Evolutionary conservation across 2,329 filamentous ascomycete species (phyloP).

Genomic region (Cryphonectria parasitica): DNA sequence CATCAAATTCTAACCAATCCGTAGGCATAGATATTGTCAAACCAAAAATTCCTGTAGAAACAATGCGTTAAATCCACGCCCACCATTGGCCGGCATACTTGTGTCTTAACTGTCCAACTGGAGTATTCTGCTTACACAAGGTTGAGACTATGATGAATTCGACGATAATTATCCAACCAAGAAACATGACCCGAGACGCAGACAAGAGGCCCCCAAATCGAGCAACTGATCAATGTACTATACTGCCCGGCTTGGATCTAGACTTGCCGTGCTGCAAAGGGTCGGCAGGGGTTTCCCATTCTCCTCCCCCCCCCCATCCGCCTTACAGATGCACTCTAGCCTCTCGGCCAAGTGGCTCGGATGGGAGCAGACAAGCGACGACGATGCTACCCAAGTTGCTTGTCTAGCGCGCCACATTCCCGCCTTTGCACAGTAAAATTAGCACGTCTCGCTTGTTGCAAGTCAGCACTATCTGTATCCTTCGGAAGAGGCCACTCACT

Average conservation of each 20-base stretch:
- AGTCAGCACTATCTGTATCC: slow-evolving; percentile 1
- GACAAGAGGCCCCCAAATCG: not conserved
- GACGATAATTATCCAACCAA: not conserved
- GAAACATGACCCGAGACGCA: not conserved
- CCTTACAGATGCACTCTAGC: not conserved
- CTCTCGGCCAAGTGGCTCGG: not conserved
- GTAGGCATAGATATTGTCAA: no score
- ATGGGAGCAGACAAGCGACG: not conserved
- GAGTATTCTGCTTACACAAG: no score
- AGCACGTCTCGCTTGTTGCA: not conserved
- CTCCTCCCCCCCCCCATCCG: not conserved
- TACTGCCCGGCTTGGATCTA: not conserved
- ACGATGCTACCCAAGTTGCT: not conserved
- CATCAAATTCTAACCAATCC: no score
- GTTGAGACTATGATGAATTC: not conserved
- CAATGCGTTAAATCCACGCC: no score
- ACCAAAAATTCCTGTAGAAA: no score
- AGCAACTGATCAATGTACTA: no score
- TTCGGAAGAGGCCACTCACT: not conserved
- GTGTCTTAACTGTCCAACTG: no score
- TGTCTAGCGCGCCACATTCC: slow-evolving; percentile 9
- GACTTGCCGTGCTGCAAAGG: not conserved
- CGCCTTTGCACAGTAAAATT: not conserved
- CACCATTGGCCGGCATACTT: no score
- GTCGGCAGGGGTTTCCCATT: not conserved